Percentiles rank a stretch among this genome's conserved stretches.
Evolutionary conservation across 2,329 filamentous ascomycete genomes (phyloP).

Genomic region (Apiospora phragmitis): DNA sequence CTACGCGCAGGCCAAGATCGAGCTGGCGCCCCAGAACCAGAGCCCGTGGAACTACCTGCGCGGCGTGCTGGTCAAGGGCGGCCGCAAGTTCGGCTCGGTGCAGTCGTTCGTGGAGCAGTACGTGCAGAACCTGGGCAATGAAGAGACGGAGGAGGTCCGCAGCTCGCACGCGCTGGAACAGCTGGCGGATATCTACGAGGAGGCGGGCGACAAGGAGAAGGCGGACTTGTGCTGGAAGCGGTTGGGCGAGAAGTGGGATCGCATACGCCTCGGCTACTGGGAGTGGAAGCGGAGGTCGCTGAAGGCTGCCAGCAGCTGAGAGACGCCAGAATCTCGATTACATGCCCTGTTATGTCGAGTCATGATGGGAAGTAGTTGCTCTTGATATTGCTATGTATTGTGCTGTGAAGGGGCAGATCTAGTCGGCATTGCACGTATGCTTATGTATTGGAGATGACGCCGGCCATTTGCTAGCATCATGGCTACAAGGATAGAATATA

Average conservation of each 20-base stretch:
- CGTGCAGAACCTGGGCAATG: conserved; percentile 44
- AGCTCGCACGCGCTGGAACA: conserved; percentile 72
- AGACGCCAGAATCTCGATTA: neutral
- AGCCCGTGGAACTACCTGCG: conserved; percentile 91
- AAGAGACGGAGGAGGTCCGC: conserved; percentile 50
- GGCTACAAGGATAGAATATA: neutral
- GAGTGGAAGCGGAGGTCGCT: conserved; percentile 53
- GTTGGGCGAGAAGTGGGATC: conserved; percentile 84
- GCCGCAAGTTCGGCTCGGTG: conserved; percentile 45
- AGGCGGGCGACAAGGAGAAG: conserved; percentile 56
- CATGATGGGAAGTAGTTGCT: neutral
- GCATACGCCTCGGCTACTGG: conserved; percentile 91
- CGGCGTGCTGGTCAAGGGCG: conserved; percentile 71
- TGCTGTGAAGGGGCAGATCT: neutral
- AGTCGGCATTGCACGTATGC: neutral
- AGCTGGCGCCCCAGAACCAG: conserved; percentile 86
- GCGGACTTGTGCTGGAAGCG: conserved; percentile 72
- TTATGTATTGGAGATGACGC: neutral
- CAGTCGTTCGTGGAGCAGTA: conserved; percentile 53
- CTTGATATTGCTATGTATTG: neutral
- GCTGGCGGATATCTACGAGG: conserved; percentile 66
- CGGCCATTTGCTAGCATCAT: neutral
- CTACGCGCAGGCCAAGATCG: conserved; percentile 73
- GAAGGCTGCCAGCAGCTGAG: neutral
- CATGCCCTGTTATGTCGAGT: neutral